Conservation (phyloP, 140 eudicot species). For the Erigeron philadelphicus region DNA sequence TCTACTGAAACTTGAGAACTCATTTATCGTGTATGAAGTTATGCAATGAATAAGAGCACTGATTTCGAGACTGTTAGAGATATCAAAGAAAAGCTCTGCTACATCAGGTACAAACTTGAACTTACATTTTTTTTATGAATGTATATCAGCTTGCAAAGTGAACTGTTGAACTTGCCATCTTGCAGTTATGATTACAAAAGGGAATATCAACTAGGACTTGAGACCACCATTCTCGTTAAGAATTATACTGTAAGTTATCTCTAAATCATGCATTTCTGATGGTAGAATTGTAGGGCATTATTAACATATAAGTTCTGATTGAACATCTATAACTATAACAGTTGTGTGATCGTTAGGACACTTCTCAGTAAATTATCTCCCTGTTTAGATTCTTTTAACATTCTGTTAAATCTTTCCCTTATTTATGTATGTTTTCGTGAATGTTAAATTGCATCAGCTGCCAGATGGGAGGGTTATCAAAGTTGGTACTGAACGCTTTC, state of each 20-base stretch:
- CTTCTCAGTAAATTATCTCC: neutral
- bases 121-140: constrained; percentile 12
- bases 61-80: constrained; percentile 98
- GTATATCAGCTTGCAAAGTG: constrained; percentile 14
- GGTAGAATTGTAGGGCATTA: neutral
- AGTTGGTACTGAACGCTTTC: constrained; percentile 95
- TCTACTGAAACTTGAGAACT: constrained; percentile 7
- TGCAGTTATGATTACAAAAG: constrained; percentile 95
- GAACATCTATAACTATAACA: neutral
- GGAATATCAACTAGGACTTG: constrained; percentile 95
- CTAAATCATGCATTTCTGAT: neutral
- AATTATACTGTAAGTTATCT: constrained; percentile 74
- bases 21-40: constrained; percentile 43
- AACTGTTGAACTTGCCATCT: constrained; percentile 14
- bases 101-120: constrained; percentile 55
- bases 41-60: constrained; percentile 88
- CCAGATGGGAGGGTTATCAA: constrained; percentile 98
- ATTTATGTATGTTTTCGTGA: constrained; percentile 12
- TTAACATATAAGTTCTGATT: neutral
- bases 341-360: neutral
- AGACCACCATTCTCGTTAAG: constrained; percentile 91
- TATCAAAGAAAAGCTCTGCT: constrained; percentile 96
- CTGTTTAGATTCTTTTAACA: neutral
- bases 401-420: neutral
- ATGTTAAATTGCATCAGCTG: constrained; percentile 45